Evolutionary conservation across 164 flowering plant genomes (phyloP).

Genomic region (Chimonanthus salicifolius): DNA sequence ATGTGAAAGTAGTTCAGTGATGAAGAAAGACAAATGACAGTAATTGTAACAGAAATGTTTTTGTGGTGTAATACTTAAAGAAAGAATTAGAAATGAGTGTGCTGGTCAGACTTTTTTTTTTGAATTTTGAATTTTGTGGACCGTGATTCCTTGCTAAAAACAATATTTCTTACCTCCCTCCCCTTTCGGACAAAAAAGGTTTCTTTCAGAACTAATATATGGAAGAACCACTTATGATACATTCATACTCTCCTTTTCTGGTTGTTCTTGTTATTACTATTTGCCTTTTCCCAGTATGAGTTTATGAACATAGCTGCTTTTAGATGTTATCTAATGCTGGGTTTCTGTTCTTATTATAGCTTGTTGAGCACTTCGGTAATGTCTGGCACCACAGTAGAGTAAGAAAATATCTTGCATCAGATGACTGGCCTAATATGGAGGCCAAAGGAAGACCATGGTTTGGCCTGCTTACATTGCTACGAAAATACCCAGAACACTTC

Average conservation of each 20-base stretch:
- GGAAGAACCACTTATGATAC: not conserved
- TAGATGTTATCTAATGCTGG: not conserved
- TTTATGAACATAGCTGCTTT: not conserved
- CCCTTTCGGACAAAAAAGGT: no score
- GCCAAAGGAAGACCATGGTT: constrained; percentile 87
- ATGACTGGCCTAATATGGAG: constrained; percentile 71
- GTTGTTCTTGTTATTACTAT: not conserved
- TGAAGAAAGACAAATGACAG: no score
- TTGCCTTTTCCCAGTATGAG: not conserved
- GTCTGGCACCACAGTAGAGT: constrained; percentile 95
- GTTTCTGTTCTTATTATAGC: constrained; percentile 31
- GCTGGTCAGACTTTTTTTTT: no score
- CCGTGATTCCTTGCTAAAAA: no score
- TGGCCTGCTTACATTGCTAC: constrained; percentile 82
- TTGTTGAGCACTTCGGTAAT: constrained; percentile 59
- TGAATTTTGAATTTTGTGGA: no score
- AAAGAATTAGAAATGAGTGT: no score
- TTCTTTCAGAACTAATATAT: not conserved
- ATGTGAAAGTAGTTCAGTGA: no score
- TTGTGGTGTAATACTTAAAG: no score
- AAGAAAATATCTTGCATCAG: constrained; percentile 81
- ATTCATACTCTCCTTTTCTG: not conserved
- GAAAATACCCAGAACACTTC: constrained; percentile 96
- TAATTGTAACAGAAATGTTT: no score
- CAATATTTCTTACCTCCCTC: no score